phyloP scores from a whole-genome alignment of 805 yeast species.

The Candida quercuum region DNA sequence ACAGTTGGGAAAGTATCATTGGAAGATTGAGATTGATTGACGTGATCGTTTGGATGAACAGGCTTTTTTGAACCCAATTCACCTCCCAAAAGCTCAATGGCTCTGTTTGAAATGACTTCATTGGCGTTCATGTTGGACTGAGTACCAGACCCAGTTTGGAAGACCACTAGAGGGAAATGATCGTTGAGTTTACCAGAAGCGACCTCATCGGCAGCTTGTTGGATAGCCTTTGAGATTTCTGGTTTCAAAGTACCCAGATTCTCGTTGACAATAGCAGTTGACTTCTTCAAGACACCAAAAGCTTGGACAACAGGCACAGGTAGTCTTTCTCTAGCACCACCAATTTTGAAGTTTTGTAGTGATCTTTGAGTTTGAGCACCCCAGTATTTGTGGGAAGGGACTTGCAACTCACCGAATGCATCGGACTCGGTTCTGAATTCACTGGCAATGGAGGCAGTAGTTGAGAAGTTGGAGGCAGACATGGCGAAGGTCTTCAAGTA shows the following conservation, averaged over 20 bases:
- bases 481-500: background rate
- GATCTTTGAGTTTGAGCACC: slow-evolving; percentile 99
- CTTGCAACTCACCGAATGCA: slow-evolving; percentile 96
- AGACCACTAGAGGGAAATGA: slow-evolving; percentile 96
- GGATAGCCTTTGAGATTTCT: slow-evolving; percentile 75
- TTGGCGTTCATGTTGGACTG: slow-evolving; percentile 99
- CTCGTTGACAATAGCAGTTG: slow-evolving; percentile 89
- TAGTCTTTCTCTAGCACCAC: slow-evolving; percentile 85
- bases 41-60: slow-evolving; percentile 98
- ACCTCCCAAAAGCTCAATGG: slow-evolving; percentile 94
- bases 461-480: slow-evolving; percentile 5
- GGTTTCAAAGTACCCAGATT: slow-evolving; percentile 80
- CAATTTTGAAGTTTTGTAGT: slow-evolving; percentile 88
- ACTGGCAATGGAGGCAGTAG: slow-evolving; percentile 3
- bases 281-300: slow-evolving; percentile 89
- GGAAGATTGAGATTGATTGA: slow-evolving; percentile 97
- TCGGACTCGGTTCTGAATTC: slow-evolving; percentile 72
- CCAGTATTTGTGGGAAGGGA: slow-evolving; percentile 83
- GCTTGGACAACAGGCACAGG: slow-evolving; percentile 89
- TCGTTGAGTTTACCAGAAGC: slow-evolving; percentile 85
- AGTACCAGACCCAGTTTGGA: slow-evolving; percentile 99
- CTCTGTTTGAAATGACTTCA: slow-evolving; percentile 97
- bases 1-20: slow-evolving; percentile 99
- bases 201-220: slow-evolving; percentile 94
- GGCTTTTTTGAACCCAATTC: slow-evolving; percentile 86